A percentile compares a stretch with the other conserved stretches of the same genome.
Evolutionary conservation across 768 basidiomycete genomes (phyloP).

Genomic region (Naganishia vaughanmartiniae): DNA sequence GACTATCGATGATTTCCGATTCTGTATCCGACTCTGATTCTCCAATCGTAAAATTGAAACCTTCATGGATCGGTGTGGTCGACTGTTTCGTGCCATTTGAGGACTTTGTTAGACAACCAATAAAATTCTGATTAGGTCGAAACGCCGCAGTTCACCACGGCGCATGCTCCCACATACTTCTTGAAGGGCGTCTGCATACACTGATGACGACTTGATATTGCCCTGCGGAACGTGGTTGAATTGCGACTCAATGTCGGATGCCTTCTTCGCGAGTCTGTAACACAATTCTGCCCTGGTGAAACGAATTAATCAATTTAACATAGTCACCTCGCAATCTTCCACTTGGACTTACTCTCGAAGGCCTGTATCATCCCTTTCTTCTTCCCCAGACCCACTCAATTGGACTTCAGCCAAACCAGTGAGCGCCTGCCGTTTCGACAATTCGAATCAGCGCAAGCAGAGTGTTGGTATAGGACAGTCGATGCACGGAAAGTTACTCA

Average conservation of each 20-base stretch:
- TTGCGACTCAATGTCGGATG: not conserved
- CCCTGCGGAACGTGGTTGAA: not conserved
- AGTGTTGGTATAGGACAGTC: not conserved
- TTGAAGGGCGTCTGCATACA: not conserved
- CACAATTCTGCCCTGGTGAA: conserved; percentile 1
- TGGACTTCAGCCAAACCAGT: not conserved
- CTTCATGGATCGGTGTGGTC: not conserved
- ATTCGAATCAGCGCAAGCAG: not conserved
- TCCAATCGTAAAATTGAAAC: not conserved
- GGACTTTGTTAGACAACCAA: not conserved
- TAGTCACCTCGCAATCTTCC: too few species aligned
- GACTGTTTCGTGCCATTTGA: not conserved
- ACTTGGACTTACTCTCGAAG: not conserved
- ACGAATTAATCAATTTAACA: not conserved
- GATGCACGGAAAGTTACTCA: not conserved
- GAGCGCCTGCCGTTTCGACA: not conserved
- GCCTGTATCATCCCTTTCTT: conserved; percentile 1
- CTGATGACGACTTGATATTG: not conserved
- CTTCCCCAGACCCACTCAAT: not conserved
- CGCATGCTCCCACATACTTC: not conserved
- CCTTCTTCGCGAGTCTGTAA: not conserved
- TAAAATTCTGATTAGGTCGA: not conserved
- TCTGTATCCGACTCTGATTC: conserved; percentile 8
- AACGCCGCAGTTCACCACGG: too few species aligned
- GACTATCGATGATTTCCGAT: not conserved